Evolutionary conservation across 2,329 filamentous ascomycete species (phyloP).

Genomic region (Fusarium sp.): DNA sequence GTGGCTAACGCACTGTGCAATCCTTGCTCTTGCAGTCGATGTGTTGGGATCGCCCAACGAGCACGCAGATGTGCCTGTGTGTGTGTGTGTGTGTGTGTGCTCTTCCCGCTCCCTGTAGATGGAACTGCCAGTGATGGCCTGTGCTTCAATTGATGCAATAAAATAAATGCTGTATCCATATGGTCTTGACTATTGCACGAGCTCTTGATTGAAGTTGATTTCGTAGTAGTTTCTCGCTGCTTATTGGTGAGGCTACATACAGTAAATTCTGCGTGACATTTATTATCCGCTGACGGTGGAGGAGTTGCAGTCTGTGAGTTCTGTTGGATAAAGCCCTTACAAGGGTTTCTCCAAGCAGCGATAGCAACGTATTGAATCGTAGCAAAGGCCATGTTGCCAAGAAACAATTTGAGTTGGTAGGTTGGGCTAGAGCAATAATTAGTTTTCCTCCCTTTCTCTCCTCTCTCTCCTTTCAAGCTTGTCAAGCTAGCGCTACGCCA

Average conservation of each 20-base stretch:
- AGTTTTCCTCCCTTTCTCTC: background rate
- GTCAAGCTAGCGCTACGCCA: slow-evolving; percentile 22
- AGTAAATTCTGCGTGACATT: background rate
- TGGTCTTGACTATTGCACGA: slow-evolving; percentile 14
- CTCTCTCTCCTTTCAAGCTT: background rate
- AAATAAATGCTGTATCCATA: slow-evolving; percentile 6
- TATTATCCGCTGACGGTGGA: background rate
- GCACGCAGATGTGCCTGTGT: slow-evolving; percentile 38
- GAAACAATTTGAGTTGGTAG: slow-evolving; percentile 8
- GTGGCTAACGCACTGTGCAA: slow-evolving; percentile 41
- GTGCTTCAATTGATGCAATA: slow-evolving; percentile 18
- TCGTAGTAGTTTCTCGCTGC: background rate
- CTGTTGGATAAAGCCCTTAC: slow-evolving; percentile 6
- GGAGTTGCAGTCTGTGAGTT: slow-evolving; percentile 3
- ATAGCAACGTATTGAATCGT: slow-evolving; percentile 2
- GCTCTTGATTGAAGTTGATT: background rate
- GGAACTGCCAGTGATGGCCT: slow-evolving; percentile 23
- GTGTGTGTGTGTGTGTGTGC: slow-evolving; percentile 35
- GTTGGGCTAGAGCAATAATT: background rate
- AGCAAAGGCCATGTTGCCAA: slow-evolving; percentile 4
- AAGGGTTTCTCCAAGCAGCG: background rate
- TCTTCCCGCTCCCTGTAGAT: slow-evolving; percentile 49
- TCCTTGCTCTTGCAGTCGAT: slow-evolving; percentile 38
- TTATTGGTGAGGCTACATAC: background rate
- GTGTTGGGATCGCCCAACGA: slow-evolving; percentile 30